Evolutionary conservation across 176 grass and related monocot species (phyloP).

Genomic region (Luzula sylvatica): DNA sequence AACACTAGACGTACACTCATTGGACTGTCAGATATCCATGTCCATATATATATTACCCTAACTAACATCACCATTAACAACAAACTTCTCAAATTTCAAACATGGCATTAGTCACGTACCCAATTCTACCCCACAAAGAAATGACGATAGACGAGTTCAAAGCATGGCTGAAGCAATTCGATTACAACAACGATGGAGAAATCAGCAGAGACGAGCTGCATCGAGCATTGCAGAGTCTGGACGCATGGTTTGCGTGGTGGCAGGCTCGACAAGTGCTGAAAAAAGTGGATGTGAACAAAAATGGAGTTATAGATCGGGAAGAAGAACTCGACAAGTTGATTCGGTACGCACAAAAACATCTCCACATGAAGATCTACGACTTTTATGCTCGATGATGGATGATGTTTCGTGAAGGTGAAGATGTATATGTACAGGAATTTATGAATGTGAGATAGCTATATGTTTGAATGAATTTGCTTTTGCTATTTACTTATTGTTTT

Average conservation of each 20-base stretch:
- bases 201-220: conserved; percentile 61
- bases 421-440: neutral
- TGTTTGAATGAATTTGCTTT: neutral
- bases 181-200: conserved; percentile 39
- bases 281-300: conserved; percentile 40
- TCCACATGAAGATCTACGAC: conserved; percentile 51
- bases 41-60: too few species aligned
- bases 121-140: conserved; percentile 34
- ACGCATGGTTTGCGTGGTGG: conserved; percentile 71
- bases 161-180: conserved; percentile 75
- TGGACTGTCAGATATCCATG: too few species aligned
- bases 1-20: too few species aligned
- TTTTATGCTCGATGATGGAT: conserved; percentile 7
- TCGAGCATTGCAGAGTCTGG: conserved; percentile 43
- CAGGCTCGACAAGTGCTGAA: conserved; percentile 49
- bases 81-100: too few species aligned
- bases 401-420: too few species aligned
- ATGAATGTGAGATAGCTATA: neutral
- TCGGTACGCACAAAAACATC: conserved; percentile 46
- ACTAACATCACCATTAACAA: too few species aligned
- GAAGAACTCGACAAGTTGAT: conserved; percentile 43
- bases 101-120: conserved; percentile 49
- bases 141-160: conserved; percentile 56
- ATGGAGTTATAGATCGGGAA: conserved; percentile 38
- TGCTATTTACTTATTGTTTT: too few species aligned